These are phyloP conservation scores for Ustilago xerochloae DNA, from an alignment of 1,284 basidiomycete genomes.

Conservation along the genomic window DNA sequence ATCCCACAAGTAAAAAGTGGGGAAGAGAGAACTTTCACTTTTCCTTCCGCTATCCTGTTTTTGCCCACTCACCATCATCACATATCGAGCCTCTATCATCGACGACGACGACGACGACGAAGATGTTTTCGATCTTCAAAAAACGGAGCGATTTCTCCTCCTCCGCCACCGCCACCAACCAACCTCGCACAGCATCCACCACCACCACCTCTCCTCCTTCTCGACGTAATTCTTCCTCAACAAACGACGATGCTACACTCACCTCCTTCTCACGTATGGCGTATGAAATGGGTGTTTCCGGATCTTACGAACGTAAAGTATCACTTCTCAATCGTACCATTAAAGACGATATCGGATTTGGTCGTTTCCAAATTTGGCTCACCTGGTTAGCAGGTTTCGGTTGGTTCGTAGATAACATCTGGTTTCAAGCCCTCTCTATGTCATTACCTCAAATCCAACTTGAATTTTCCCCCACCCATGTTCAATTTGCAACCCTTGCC, in stretches of 20 bases:
- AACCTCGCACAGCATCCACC: too few relatives aligned
- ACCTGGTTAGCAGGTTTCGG: slow-evolving; percentile 74
- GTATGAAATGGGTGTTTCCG: slow-evolving; percentile 56
- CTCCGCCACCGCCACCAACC: too few relatives aligned
- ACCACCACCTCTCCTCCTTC: too few relatives aligned
- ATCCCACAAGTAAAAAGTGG: too few relatives aligned
- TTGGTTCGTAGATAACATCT: slow-evolving; percentile 71
- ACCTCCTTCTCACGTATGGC: slow-evolving; percentile 49
- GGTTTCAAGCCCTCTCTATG: slow-evolving; percentile 61
- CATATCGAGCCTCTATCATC: too few relatives aligned
- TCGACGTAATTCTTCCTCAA: background rate
- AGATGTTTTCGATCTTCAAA: too few relatives aligned
- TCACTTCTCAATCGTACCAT: slow-evolving; percentile 57
- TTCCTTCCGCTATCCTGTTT: too few relatives aligned
- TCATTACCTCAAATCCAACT: slow-evolving; percentile 57
- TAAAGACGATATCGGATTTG: slow-evolving; percentile 72
- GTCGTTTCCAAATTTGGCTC: slow-evolving; percentile 75
- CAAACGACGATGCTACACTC: slow-evolving; percentile 39
- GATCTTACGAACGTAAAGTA: slow-evolving; percentile 60
- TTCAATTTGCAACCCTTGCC: slow-evolving; percentile 69
- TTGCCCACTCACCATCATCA: too few relatives aligned
- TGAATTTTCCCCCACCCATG: slow-evolving; percentile 54
- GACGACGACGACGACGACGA: too few relatives aligned
- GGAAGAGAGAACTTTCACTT: too few relatives aligned
- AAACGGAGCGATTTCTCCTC: too few relatives aligned